Base-by-base conservation (phyloP, 805 yeast genomes). In the Teunomyces lycoperdinae region DNA sequence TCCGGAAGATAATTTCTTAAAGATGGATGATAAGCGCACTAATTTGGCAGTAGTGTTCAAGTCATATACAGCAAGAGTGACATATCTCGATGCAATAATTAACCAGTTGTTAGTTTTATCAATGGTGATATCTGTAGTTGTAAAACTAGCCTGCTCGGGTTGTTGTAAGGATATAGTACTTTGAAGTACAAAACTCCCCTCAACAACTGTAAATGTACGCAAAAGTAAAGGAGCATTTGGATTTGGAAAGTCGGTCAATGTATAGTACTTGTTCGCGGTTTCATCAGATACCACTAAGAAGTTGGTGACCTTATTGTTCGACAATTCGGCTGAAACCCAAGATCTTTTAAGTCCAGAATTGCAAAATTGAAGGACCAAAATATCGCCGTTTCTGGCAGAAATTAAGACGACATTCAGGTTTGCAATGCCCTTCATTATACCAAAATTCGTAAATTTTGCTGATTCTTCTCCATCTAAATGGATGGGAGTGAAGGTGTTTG, bases 81-180 rank as follows among this genome's bases (percentile, higher is more conserved):
- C 87, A 57, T 77, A 81, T 51, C 96, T 70, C 3, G 94, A 86
- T 0, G 94, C 95, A 14, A 89, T 64, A 13, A 85, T 57, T 1
- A 88, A 57, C 63, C 71, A 68, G 14, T 66, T 59, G 35, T 66
- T 67, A 0, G 11, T 53, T 1, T 60, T 49, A 52, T 77, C 80
- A 32, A 73, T 64, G 20, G 66, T 72, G 26, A 84, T 58, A n/a
- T 84, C 77, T 0, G 92, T 82, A 0, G 85, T 72, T 1, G 81
- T 77, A 56, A 86, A 82, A 20, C 57, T 54, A 13, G 76, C 71
- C 9, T 70, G 71, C 3, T 77, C 76, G 31, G 78, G 80, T 13
- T 58, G 69, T 3, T 64, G 50, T 52, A 73, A 41, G 52, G 63
- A 30, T 52, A 54, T 26, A 62, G 74, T 52, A 53, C 67, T 24